A percentile compares a stretch with the other conserved stretches of the same genome.
These are phyloP conservation scores for Alternaria triticimaculans DNA, from an alignment of 2,329 filamentous ascomycete species.

Conservation along the genomic window DNA sequence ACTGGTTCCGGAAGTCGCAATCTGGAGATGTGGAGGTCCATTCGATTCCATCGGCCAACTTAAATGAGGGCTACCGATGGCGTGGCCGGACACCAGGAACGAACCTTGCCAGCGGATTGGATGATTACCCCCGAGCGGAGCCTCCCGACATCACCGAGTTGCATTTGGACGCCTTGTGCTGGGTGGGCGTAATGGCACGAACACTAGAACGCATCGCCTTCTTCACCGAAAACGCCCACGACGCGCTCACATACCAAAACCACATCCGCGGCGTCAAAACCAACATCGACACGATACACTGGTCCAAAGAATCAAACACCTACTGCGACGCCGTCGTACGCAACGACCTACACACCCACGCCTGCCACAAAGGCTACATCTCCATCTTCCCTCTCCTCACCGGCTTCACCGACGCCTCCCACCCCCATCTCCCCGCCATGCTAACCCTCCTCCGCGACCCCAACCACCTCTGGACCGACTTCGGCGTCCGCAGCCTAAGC, in stretches of 20 bases:
- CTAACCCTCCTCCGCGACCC: conserved; percentile 79
- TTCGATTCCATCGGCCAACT: conserved; percentile 31
- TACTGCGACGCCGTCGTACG: conserved; percentile 93
- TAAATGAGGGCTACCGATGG: conserved; percentile 89
- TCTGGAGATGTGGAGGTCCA: conserved; percentile 66
- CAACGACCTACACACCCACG: conserved; percentile 80
- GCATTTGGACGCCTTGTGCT: conserved; percentile 89
- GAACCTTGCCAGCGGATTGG: conserved; percentile 85
- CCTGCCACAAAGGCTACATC: conserved; percentile 94
- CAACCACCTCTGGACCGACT: conserved; percentile 82
- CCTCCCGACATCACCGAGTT: conserved; percentile 92
- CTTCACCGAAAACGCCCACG: conserved; percentile 73
- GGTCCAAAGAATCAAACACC: conserved; percentile 78
- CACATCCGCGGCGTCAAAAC: conserved; percentile 75
- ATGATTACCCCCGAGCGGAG: conserved; percentile 91
- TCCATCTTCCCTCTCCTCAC: conserved; percentile 89
- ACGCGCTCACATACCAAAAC: conserved; percentile 71
- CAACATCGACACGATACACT: conserved; percentile 90
- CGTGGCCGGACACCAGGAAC: conserved; percentile 82
- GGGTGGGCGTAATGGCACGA: conserved; percentile 93
- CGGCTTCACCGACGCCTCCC: conserved; percentile 75
- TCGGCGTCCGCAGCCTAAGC: conserved; percentile 86
- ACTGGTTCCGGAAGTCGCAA: conserved; percentile 93
- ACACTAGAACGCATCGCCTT: conserved; percentile 78
- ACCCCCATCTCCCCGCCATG: conserved; percentile 73